A percentile compares a stretch with the other conserved stretches of the same genome.
phyloP scores from a whole-genome alignment of 306 rosid species.

The Quercus rubra region DNA sequence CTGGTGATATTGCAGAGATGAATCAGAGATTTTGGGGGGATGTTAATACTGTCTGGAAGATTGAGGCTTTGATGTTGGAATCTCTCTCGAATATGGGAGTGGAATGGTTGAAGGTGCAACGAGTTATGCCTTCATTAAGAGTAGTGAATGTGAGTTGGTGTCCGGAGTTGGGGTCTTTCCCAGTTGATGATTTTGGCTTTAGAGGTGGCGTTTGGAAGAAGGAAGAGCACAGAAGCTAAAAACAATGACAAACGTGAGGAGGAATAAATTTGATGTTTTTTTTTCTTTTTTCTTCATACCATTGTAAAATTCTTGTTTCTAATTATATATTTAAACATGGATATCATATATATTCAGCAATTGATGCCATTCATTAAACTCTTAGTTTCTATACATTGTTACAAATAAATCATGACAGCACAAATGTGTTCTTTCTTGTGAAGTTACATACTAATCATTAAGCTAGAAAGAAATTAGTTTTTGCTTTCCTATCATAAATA shows the following conservation, averaged over 20 bases:
- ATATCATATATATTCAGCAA: not conserved
- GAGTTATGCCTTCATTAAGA: slow-evolving; percentile 18
- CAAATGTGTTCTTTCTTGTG: not conserved
- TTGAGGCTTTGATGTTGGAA: slow-evolving; percentile 27
- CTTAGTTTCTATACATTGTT: not conserved
- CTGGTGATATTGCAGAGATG: slow-evolving; percentile 21
- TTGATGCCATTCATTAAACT: not conserved
- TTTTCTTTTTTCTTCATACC: not conserved
- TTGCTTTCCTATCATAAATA: not conserved
- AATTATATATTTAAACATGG: not conserved
- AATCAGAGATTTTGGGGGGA: slow-evolving; percentile 18
- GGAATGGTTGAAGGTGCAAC: slow-evolving; percentile 24
- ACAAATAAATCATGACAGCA: not conserved
- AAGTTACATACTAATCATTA: not conserved
- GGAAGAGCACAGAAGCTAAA: slow-evolving; percentile 9
- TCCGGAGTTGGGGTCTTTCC: slow-evolving; percentile 26
- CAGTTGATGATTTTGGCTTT: slow-evolving; percentile 23
- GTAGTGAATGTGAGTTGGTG: slow-evolving; percentile 28
- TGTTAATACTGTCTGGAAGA: slow-evolving; percentile 21
- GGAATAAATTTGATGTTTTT: too few relatives aligned
- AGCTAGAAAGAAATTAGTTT: not conserved
- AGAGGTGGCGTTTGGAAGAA: slow-evolving; percentile 31
- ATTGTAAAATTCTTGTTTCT: not conserved
- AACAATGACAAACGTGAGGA: too few relatives aligned
- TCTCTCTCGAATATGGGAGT: slow-evolving; percentile 22